phyloP scores from a whole-genome alignment of 192 early-diverging fungal genomes.

The Coemansia sp. region DNA sequence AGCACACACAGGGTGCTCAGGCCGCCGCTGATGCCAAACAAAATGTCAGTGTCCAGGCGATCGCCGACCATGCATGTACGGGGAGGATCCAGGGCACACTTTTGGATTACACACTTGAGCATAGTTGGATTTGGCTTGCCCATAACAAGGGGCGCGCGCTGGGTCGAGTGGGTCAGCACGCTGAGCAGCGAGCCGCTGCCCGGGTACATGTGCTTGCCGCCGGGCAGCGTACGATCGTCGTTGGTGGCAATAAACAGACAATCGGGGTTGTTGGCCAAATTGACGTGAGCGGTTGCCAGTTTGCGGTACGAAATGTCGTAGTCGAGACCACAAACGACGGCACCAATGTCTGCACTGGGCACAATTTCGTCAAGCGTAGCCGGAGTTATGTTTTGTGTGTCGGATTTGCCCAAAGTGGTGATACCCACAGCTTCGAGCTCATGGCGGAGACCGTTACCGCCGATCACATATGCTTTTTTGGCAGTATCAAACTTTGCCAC shows the following conservation, averaged over 20 bases:
- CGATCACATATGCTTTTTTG: slow-evolving; percentile 91
- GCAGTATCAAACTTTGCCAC: slow-evolving; percentile 76
- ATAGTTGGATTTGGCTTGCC: slow-evolving; percentile 94
- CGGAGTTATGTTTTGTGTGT: slow-evolving; percentile 52
- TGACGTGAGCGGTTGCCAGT: slow-evolving; percentile 85
- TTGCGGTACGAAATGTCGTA: slow-evolving; percentile 90
- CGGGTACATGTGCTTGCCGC: slow-evolving; percentile 70
- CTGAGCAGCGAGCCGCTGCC: slow-evolving; percentile 79
- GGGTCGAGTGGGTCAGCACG: slow-evolving; percentile 73
- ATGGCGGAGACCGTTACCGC: slow-evolving; percentile 80
- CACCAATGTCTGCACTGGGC: slow-evolving; percentile 70
- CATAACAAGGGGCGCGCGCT: slow-evolving; percentile 74
- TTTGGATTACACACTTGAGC: slow-evolving; percentile 87
- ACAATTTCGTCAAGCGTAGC: slow-evolving; percentile 60
- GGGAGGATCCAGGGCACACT: slow-evolving; percentile 72
- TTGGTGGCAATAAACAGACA: slow-evolving; percentile 92
- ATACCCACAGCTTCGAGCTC: slow-evolving; percentile 85
- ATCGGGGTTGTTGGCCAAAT: slow-evolving; percentile 65
- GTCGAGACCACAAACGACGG: slow-evolving; percentile 93
- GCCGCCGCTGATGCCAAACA: slow-evolving; percentile 86
- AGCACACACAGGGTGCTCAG: no score
- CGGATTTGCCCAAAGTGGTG: slow-evolving; percentile 54
- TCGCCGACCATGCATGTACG: slow-evolving; percentile 97
- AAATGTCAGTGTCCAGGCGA: slow-evolving; percentile 92
- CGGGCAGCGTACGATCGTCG: slow-evolving; percentile 85